Percentiles rank a stretch among this genome's conserved stretches.
Evolutionary conservation across 192 early-diverging fungal species (phyloP).

Genomic region (Coemansia sp.): DNA sequence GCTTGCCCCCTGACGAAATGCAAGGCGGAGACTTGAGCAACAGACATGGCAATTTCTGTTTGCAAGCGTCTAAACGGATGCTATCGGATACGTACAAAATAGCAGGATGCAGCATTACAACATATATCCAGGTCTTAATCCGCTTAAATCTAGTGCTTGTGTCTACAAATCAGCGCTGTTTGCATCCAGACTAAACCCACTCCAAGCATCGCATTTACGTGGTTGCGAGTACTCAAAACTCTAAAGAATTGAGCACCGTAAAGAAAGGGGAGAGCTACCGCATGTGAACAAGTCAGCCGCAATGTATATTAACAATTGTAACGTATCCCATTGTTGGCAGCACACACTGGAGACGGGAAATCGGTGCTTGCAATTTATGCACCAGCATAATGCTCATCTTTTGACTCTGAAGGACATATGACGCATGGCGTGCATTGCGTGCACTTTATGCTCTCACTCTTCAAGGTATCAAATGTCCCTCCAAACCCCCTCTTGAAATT

Average conservation of each 20-base stretch:
- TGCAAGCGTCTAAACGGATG: background rate
- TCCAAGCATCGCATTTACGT: background rate
- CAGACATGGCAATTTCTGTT: background rate
- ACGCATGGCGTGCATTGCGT: slow-evolving; percentile 3
- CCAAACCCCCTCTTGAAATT: background rate
- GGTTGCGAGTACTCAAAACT: background rate
- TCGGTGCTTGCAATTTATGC: slow-evolving; percentile 1
- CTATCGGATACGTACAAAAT: background rate
- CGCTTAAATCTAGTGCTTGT: background rate
- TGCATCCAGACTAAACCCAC: too few relatives aligned
- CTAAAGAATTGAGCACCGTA: background rate
- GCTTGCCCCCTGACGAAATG: background rate
- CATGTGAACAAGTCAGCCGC: background rate
- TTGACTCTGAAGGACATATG: slow-evolving; percentile 2
- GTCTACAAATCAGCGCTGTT: background rate
- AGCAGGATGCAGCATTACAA: background rate
- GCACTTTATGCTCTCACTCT: background rate
- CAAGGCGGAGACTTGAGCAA: background rate
- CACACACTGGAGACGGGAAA: background rate
- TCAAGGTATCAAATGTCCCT: background rate
- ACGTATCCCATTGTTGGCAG: background rate
- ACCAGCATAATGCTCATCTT: background rate
- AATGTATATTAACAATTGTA: background rate
- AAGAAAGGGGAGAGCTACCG: background rate
- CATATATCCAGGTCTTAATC: background rate